A percentile compares a stretch with the other conserved stretches of the same genome.
phyloP scores from a whole-genome alignment of 2,329 filamentous ascomycete genomes.

The Colletotrichum sp. region DNA sequence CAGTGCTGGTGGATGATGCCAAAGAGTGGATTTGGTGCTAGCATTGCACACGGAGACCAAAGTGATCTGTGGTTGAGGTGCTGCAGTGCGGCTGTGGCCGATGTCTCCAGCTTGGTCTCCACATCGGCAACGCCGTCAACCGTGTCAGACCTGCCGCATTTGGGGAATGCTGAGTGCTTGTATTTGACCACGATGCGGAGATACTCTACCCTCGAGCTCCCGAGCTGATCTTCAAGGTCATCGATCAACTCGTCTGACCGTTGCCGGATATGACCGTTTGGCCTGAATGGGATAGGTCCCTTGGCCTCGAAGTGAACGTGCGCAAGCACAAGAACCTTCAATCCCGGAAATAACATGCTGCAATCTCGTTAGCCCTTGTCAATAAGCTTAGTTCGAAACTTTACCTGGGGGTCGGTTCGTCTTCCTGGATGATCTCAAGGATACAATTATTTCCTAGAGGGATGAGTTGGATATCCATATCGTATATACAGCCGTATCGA shows the following conservation, averaged over 20 bases:
- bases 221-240: slow-evolving; percentile 63
- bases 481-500: slow-evolving; percentile 50
- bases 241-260: slow-evolving; percentile 62
- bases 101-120: slow-evolving; percentile 58
- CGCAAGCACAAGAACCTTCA: slow-evolving; percentile 53
- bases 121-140: slow-evolving; percentile 40
- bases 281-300: not conserved
- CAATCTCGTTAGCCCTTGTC: not conserved
- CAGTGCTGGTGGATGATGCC: slow-evolving; percentile 50
- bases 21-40: slow-evolving; percentile 43
- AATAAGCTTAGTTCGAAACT: slow-evolving; percentile 10
- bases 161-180: slow-evolving; percentile 60
- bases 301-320: slow-evolving; percentile 41
- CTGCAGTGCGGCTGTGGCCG: slow-evolving; percentile 54
- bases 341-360: slow-evolving; percentile 48
- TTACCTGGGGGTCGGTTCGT: slow-evolving; percentile 48
- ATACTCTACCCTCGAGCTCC: slow-evolving; percentile 52
- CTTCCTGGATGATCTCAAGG: slow-evolving; percentile 47
- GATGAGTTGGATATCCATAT: slow-evolving; percentile 51
- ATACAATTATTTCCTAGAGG: slow-evolving; percentile 45
- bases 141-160: slow-evolving; percentile 27
- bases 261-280: slow-evolving; percentile 34
- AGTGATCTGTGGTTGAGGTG: slow-evolving; percentile 51
- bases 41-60: slow-evolving; percentile 53
- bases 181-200: slow-evolving; percentile 59